Evolutionary conservation across 495 filamentous ascomycete species (phyloP).

Genomic region (Hamigera avellanea): DNA sequence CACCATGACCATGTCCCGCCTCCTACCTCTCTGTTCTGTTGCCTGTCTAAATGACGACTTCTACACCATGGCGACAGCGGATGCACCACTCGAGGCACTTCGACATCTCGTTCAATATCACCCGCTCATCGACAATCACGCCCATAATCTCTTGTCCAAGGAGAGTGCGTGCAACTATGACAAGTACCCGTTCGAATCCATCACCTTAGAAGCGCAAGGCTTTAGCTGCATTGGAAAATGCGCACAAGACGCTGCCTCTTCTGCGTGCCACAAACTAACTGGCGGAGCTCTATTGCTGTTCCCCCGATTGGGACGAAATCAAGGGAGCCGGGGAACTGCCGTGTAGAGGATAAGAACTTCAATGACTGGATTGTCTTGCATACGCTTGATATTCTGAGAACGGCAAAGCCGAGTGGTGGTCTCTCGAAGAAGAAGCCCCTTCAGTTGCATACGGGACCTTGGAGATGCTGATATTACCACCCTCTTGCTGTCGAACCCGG

Average conservation of each 20-base stretch:
- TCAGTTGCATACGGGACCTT: conserved; percentile 79
- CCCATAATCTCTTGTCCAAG: conserved; percentile 58
- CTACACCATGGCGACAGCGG: no score
- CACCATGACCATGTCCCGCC: no score
- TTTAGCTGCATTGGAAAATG: conserved; percentile 47
- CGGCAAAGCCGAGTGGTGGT: conserved; percentile 4
- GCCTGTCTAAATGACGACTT: no score
- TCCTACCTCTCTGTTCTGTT: no score
- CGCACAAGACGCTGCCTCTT: conserved; percentile 51
- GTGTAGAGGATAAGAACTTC: conserved; percentile 50
- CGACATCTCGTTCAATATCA: conserved; percentile 43
- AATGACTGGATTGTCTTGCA: conserved; percentile 55
- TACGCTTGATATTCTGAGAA: conserved; percentile 22
- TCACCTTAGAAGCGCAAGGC: conserved; percentile 69
- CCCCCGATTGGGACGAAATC: conserved; percentile 48
- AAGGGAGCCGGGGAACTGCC: conserved; percentile 29
- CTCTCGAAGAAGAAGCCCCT: conserved; percentile 50
- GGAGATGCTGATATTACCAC: conserved; percentile 72
- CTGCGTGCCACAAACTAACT: conserved; percentile 62
- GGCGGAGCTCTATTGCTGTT: conserved; percentile 46
- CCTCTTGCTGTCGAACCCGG: conserved; percentile 58
- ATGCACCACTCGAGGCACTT: no score
- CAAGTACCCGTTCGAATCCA: conserved; percentile 38
- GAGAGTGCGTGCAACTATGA: conserved; percentile 20
- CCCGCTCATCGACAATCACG: conserved; percentile 83